Evolutionary conservation across 139 green algal genomes (phyloP).

Genomic region (Astrephomene gubernaculifera): DNA sequence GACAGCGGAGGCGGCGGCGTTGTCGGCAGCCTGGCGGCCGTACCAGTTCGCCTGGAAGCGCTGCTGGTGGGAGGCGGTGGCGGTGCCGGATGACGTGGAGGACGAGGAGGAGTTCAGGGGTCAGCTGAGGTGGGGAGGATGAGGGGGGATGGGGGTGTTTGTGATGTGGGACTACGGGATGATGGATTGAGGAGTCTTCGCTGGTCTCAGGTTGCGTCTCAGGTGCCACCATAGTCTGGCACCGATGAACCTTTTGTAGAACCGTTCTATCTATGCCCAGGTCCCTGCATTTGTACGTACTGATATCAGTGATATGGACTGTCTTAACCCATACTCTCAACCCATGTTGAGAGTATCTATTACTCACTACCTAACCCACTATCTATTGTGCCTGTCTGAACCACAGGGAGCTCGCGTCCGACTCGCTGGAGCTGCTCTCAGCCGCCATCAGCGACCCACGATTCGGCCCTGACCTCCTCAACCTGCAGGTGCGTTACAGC

Average conservation of each 20-base stretch:
- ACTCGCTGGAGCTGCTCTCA: conserved; percentile 83
- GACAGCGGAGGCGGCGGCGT: conserved; percentile 33
- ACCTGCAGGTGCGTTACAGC: conserved; percentile 54
- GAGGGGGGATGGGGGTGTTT: neutral
- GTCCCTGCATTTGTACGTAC: too few relatives aligned
- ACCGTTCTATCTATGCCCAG: too few relatives aligned
- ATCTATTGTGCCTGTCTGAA: too few relatives aligned
- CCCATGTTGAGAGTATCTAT: too few relatives aligned
- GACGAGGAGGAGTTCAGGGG: conserved; percentile 62
- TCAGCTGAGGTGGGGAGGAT: conserved; percentile 63
- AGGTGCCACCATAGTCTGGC: too few relatives aligned
- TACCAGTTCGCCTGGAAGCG: conserved; percentile 82
- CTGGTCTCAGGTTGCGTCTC: too few relatives aligned
- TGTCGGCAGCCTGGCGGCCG: conserved; percentile 81
- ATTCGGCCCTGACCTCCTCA: conserved; percentile 67
- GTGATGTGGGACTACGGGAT: neutral
- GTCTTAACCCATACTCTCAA: too few relatives aligned
- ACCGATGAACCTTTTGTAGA: too few relatives aligned
- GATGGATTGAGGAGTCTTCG: neutral
- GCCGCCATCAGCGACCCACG: conserved; percentile 54
- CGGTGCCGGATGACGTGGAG: conserved; percentile 76
- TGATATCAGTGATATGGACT: too few relatives aligned
- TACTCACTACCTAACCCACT: too few relatives aligned
- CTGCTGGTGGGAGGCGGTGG: conserved; percentile 90
- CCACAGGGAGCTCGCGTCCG: conserved; percentile 69